phyloP scores from a whole-genome alignment of 176 grass and related monocot species.

The Cocos nucifera region DNA sequence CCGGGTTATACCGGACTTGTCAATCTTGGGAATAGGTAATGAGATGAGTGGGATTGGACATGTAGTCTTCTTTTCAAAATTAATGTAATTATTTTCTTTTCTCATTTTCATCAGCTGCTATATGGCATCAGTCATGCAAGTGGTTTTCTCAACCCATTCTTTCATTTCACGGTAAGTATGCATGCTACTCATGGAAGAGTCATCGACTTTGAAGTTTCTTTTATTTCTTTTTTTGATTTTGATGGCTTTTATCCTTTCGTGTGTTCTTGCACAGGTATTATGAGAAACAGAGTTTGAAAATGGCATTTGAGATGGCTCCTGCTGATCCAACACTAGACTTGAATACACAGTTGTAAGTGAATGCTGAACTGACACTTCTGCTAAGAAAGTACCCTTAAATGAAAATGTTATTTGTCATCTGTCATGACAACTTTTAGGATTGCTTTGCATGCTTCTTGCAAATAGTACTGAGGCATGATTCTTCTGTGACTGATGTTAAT shows the following conservation, averaged over 20 bases:
- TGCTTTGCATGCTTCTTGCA: no score
- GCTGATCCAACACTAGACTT: conserved; percentile 89
- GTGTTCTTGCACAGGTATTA: conserved; percentile 58
- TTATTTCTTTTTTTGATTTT: background rate
- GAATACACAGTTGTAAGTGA: conserved; percentile 94
- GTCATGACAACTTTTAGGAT: no score
- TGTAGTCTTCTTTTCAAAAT: background rate
- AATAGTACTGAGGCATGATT: no score
- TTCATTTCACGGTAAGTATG: conserved; percentile 62
- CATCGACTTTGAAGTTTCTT: no score
- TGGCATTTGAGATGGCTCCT: conserved; percentile 47
- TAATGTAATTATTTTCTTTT: conserved; percentile 10
- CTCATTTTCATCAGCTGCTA: conserved; percentile 54
- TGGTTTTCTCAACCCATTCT: conserved; percentile 71
- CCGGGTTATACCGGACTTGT: conserved; percentile 88
- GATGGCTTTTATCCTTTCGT: background rate
- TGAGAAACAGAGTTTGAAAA: conserved; percentile 79
- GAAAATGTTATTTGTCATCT: no score
- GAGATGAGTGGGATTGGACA: background rate
- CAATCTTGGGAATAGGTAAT: conserved; percentile 94
- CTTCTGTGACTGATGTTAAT: no score
- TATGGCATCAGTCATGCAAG: conserved; percentile 98
- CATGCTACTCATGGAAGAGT: background rate
- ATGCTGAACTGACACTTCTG: background rate
- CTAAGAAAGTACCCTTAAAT: background rate